Evolutionary conservation across 768 basidiomycete genomes (phyloP).

Genomic region (Pisolithus microcarpus): DNA sequence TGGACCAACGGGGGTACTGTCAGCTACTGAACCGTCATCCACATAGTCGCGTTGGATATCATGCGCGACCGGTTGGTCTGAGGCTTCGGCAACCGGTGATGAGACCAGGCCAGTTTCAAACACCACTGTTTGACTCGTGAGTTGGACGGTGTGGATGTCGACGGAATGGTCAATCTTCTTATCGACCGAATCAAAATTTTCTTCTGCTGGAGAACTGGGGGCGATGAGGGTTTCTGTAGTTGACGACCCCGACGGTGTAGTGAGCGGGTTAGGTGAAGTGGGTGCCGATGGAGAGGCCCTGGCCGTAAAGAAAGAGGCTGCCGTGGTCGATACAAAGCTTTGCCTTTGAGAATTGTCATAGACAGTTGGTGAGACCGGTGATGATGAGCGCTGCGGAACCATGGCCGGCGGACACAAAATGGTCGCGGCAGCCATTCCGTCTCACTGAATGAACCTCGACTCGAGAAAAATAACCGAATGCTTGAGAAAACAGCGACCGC

Average conservation of each 20-base stretch:
- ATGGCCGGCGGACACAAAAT: slow-evolving; percentile 10
- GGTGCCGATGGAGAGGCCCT: slow-evolving; percentile 20
- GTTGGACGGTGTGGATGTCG: slow-evolving; percentile 49
- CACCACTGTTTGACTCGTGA: slow-evolving; percentile 42
- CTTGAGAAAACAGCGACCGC: not conserved
- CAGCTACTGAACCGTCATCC: slow-evolving; percentile 1
- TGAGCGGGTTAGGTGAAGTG: slow-evolving; percentile 14
- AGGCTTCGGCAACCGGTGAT: slow-evolving; percentile 28
- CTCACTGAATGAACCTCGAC: not conserved
- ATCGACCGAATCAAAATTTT: slow-evolving; percentile 26
- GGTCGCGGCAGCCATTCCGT: slow-evolving; percentile 7
- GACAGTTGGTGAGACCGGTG: slow-evolving; percentile 6
- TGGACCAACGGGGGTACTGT: slow-evolving; percentile 32
- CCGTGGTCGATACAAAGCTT: slow-evolving; percentile 21
- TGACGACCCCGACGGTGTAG: slow-evolving; percentile 28
- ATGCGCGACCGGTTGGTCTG: slow-evolving; percentile 29
- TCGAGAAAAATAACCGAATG: not conserved
- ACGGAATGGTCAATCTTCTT: slow-evolving; percentile 29
- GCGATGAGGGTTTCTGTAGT: slow-evolving; percentile 28
- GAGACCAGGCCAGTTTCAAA: slow-evolving; percentile 33
- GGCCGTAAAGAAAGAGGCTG: slow-evolving; percentile 21
- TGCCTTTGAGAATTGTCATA: slow-evolving; percentile 16
- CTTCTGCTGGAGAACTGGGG: slow-evolving; percentile 11
- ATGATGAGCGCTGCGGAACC: slow-evolving; percentile 10
- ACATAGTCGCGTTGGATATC: slow-evolving; percentile 20